These are phyloP conservation scores for Volvox reticuliferus DNA, from an alignment of 139 green algal species.

Conservation along the genomic window DNA sequence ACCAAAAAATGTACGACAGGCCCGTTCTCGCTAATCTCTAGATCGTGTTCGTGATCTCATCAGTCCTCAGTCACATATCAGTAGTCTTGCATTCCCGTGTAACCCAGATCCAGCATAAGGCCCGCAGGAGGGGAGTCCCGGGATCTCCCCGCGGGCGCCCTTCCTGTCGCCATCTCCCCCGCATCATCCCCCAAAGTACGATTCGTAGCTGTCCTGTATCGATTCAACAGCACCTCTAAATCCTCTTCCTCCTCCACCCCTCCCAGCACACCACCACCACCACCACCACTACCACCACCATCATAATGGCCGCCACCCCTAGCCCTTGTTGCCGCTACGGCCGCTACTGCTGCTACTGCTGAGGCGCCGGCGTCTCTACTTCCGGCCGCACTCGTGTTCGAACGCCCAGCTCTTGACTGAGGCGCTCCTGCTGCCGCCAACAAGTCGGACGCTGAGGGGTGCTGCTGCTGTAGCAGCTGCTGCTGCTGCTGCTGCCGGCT, in stretches of 20 bases:
- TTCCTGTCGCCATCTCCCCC: no score
- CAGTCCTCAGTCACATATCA: no score
- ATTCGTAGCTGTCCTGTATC: conserved; percentile 6
- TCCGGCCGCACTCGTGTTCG: neutral
- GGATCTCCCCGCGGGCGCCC: no score
- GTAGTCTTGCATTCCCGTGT: conserved; percentile 5
- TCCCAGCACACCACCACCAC: neutral
- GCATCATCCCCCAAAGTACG: neutral
- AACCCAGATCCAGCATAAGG: neutral
- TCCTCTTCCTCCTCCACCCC: conserved; percentile 24
- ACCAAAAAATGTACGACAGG: no score
- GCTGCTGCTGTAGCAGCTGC: neutral
- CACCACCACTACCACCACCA: neutral
- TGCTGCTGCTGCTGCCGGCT: neutral
- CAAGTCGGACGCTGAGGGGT: neutral
- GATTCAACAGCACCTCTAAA: conserved; percentile 32
- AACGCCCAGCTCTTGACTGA: no score
- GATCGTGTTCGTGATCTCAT: no score
- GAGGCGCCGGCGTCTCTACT: neutral
- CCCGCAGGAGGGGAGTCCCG: neutral
- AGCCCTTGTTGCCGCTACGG: neutral
- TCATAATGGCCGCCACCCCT: neutral
- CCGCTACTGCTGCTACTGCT: neutral
- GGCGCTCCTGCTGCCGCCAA: neutral
- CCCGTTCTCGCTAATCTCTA: no score